phyloP scores from a whole-genome alignment of 2,329 filamentous ascomycete genomes.

The Knufia fluminis region DNA sequence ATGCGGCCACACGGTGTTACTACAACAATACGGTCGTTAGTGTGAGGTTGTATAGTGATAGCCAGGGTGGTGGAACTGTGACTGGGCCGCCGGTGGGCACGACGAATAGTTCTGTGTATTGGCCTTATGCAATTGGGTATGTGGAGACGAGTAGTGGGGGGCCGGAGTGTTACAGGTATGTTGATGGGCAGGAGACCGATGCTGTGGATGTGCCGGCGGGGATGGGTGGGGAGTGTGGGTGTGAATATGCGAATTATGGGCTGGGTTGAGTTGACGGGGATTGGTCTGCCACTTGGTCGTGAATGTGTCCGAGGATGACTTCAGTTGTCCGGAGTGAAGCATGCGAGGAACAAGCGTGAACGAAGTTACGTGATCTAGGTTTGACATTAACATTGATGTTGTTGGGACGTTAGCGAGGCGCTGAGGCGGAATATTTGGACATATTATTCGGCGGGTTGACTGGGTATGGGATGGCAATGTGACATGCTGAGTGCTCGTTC shows the following conservation, averaged over 20 bases:
- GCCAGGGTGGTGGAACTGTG: constrained; percentile 24
- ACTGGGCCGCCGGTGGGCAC: constrained; percentile 28
- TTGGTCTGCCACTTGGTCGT: no score
- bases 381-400: neutral
- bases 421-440: no score
- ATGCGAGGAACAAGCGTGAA: neutral
- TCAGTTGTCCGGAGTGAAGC: neutral
- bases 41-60: constrained; percentile 53
- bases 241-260: constrained; percentile 31
- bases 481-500: no score
- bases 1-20: constrained; percentile 45
- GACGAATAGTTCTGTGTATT: constrained; percentile 28
- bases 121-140: constrained; percentile 52
- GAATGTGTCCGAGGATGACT: no score
- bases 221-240: constrained; percentile 33
- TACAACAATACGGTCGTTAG: constrained; percentile 49
- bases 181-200: constrained; percentile 30
- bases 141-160: constrained; percentile 43
- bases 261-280: neutral
- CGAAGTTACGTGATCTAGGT: neutral
- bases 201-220: constrained; percentile 30
- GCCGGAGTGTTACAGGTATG: constrained; percentile 45
- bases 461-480: no score
- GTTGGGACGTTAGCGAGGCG: neutral
- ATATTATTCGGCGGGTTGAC: no score